A percentile compares a stretch with the other conserved stretches of the same genome.
These are phyloP conservation scores for Saturnispora galanensis DNA, from an alignment of 805 yeast genomes.

Conservation along the genomic window DNA sequence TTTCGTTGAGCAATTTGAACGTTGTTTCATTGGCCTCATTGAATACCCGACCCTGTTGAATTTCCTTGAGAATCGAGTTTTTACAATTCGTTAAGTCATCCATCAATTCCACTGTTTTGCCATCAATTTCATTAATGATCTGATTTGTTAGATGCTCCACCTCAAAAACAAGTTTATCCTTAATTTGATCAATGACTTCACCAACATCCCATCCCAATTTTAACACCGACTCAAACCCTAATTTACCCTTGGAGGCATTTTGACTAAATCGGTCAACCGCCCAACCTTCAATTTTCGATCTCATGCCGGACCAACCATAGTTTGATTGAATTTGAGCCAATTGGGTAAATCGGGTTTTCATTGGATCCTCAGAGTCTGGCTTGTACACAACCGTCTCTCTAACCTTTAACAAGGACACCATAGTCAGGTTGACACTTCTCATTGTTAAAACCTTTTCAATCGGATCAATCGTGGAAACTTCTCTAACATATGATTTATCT, in stretches of 20 bases:
- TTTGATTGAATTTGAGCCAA: slow-evolving; percentile 85
- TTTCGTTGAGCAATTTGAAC: slow-evolving; percentile 18
- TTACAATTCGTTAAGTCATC: slow-evolving; percentile 12
- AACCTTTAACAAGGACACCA: slow-evolving; percentile 64
- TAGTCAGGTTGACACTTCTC: slow-evolving; percentile 82
- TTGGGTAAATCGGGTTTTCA: slow-evolving; percentile 60
- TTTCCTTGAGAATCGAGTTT: slow-evolving; percentile 12
- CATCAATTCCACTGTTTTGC: slow-evolving; percentile 20
- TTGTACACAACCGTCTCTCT: slow-evolving; percentile 77
- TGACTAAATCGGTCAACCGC: slow-evolving; percentile 79
- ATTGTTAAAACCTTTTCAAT: slow-evolving; percentile 51
- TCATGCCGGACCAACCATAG: slow-evolving; percentile 56
- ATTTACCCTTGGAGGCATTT: slow-evolving; percentile 73
- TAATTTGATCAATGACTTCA: slow-evolving; percentile 14
- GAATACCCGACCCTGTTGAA: slow-evolving; percentile 14
- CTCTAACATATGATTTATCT: slow-evolving; percentile 73
- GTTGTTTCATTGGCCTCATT: slow-evolving; percentile 18
- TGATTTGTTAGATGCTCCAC: slow-evolving; percentile 19
- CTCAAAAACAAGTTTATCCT: slow-evolving; percentile 14
- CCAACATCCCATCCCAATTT: slow-evolving; percentile 22
- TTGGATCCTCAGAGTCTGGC: slow-evolving; percentile 53
- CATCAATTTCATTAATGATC: slow-evolving; percentile 18
- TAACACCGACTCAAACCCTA: slow-evolving; percentile 79
- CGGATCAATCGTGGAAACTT: slow-evolving; percentile 77
- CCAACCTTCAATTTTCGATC: slow-evolving; percentile 88